These are phyloP conservation scores for Neopestalotiopsis clavispora DNA, from an alignment of 2,329 filamentous ascomycete species.

Conservation along the genomic window DNA sequence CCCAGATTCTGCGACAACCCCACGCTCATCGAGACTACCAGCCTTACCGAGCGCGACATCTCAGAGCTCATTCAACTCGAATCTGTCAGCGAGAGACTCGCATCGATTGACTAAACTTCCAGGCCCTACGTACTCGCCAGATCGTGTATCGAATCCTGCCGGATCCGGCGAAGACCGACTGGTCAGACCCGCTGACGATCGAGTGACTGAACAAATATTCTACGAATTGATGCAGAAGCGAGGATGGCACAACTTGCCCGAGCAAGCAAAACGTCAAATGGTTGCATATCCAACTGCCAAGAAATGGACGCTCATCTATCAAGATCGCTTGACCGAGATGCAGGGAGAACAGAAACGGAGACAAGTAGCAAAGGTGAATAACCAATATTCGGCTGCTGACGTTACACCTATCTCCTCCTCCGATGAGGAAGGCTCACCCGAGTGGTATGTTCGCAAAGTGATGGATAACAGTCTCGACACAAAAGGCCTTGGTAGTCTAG, in stretches of 20 bases:
- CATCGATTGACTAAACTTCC: constrained; percentile 62
- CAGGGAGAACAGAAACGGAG: constrained; percentile 93
- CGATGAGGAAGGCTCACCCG: constrained; percentile 93
- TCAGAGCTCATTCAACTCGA: constrained; percentile 57
- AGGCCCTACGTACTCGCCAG: constrained; percentile 30
- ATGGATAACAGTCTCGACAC: constrained; percentile 94
- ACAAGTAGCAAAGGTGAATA: constrained; percentile 71
- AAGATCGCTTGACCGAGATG: constrained; percentile 91
- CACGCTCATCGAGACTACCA: constrained; percentile 53
- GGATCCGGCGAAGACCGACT: constrained; percentile 63
- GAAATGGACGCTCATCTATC: constrained; percentile 97
- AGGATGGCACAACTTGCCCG: constrained; percentile 95
- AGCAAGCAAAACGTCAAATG: constrained; percentile 95
- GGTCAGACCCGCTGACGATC: constrained; percentile 77
- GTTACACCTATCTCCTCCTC: constrained; percentile 69
- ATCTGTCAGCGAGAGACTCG: constrained; percentile 57
- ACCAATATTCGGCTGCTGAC: constrained; percentile 69
- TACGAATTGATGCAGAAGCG: constrained; percentile 94
- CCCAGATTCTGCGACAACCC: constrained; percentile 42
- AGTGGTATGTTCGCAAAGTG: constrained; percentile 97
- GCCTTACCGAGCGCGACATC: constrained; percentile 61
- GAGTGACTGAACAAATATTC: constrained; percentile 89
- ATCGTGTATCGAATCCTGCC: neutral
- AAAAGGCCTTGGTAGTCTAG: constrained; percentile 90
- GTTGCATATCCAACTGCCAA: constrained; percentile 91